Evolutionary conservation across 2,329 filamentous ascomycete genomes (phyloP).

Genomic region (Metarhizium album): DNA sequence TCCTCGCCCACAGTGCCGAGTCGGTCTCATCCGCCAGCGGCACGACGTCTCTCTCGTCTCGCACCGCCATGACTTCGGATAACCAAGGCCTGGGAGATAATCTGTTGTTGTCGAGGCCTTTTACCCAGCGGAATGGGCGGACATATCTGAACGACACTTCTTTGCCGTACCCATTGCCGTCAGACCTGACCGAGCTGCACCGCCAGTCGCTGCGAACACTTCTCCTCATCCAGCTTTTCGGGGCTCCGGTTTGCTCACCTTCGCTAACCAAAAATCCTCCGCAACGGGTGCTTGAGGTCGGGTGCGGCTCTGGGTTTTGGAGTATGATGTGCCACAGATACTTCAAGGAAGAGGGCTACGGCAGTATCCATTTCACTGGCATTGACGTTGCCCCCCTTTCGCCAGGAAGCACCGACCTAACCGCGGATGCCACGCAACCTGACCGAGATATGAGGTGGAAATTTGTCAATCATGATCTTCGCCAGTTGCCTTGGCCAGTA

Average conservation of each 20-base stretch:
- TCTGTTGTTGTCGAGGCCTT: slow-evolving; percentile 35
- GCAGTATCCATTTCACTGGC: slow-evolving; percentile 66
- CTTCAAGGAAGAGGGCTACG: slow-evolving; percentile 57
- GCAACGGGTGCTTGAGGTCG: slow-evolving; percentile 70
- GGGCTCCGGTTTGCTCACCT: slow-evolving; percentile 66
- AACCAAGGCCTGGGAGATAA: slow-evolving; percentile 32
- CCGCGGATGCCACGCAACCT: slow-evolving; percentile 33
- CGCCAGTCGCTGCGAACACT: slow-evolving; percentile 78
- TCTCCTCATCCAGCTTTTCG: slow-evolving; percentile 70
- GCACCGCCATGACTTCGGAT: slow-evolving; percentile 40
- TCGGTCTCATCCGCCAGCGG: slow-evolving; percentile 37
- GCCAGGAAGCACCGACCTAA: slow-evolving; percentile 23
- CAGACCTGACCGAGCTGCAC: slow-evolving; percentile 78
- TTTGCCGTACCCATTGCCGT: slow-evolving; percentile 72
- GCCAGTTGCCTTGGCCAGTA: slow-evolving; percentile 66
- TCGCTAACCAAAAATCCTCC: slow-evolving; percentile 57
- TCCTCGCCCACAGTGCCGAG: slow-evolving; percentile 29
- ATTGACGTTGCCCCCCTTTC: slow-evolving; percentile 70
- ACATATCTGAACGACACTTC: slow-evolving; percentile 68
- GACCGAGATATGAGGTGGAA: slow-evolving; percentile 74
- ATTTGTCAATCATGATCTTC: slow-evolving; percentile 81
- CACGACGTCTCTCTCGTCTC: slow-evolving; percentile 29
- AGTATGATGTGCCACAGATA: slow-evolving; percentile 78
- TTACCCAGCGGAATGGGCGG: slow-evolving; percentile 66
- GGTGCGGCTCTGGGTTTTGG: slow-evolving; percentile 84